Evolutionary conservation across 2,329 filamentous ascomycete species (phyloP).

Genomic region (Podosphaera leucotricha): DNA sequence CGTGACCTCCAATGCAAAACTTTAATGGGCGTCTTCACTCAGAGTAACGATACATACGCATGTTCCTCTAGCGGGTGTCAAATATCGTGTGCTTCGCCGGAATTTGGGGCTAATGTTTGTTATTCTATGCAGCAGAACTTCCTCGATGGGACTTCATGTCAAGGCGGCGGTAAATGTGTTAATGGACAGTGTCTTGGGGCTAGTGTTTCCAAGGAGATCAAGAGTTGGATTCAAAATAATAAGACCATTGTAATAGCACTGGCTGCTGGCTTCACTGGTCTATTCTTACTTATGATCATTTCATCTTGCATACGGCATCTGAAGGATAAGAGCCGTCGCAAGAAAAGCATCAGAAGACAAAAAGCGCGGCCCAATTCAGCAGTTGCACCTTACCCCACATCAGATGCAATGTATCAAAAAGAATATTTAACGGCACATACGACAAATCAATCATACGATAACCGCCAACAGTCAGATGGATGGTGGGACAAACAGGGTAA

Average conservation of each 20-base stretch:
- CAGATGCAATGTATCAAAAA: background rate
- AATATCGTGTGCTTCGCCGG: conserved; percentile 48
- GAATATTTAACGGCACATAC: background rate
- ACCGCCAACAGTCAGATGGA: background rate
- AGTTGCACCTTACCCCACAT: background rate
- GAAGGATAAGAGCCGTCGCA: conserved; percentile 10
- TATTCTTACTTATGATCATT: conserved; percentile 45
- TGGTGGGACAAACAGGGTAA: background rate
- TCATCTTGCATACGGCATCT: conserved; percentile 40
- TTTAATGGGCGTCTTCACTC: conserved; percentile 52
- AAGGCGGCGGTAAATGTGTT: conserved; percentile 52
- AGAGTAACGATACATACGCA: conserved; percentile 54
- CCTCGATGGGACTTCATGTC: conserved; percentile 71
- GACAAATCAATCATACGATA: too few species aligned
- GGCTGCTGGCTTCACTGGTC: conserved; percentile 41
- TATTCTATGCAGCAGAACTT: conserved; percentile 72
- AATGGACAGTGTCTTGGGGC: conserved; percentile 59
- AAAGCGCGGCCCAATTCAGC: background rate
- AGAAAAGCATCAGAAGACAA: background rate
- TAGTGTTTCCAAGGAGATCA: conserved; percentile 44
- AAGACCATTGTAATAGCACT: conserved; percentile 67
- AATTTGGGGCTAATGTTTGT: conserved; percentile 41
- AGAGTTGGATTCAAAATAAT: conserved; percentile 53
- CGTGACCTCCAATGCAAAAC: conserved; percentile 73
- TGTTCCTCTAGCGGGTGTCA: conserved; percentile 53